Base-by-base conservation (phyloP, 352 stramenopile genomes). In the Pythium myriotylum region DNA sequence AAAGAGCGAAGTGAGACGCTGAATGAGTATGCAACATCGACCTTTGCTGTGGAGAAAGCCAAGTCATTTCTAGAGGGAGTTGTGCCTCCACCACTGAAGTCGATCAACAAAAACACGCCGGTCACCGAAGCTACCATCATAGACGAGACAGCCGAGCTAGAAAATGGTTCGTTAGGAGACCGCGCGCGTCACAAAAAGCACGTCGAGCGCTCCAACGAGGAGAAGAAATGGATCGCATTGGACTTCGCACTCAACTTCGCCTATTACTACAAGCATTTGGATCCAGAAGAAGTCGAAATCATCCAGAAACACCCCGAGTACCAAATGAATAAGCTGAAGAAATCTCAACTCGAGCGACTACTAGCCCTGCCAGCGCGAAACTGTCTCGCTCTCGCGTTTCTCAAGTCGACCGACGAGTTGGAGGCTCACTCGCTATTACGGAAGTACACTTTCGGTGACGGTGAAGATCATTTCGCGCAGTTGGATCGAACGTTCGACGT, bases 391-490 rank as follows among this genome's bases (percentile, higher is more conserved):
- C 72, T 92, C 16, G 79, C 83, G 10, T 94, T 94, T 54, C 58
- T 92, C 35, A 92, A 88, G 54, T 69, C 70, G 0, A 40, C 43
- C 6, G 73, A 79, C 13, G 82, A 92, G 59, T 69, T 92, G 20
- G 62, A 81, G 16, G 79, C 74, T 0, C 79, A 92, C 45, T 62
- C 51, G 10, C 54, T 94, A 20, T 50, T 94, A 1, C 74, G 82
- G 13, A 90, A 89, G 59, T 94, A 84, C 48, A 81, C 81, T 8
- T 87, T 83, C 56, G 78, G 76, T 0, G 83, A 94, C 45, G 85
- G 85, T 5, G 81, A 91, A 50, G 76, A 71, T 5, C 58, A 87
- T 39, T 87, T 87, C 54, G 74, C 73, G 13, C 60, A 73, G 26
- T 32, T 73, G 0, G 81, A 90, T 33, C 51, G 68, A 1, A 56